These are phyloP conservation scores for Hypsizygus marmoreus DNA, from an alignment of 768 basidiomycete genomes.

Conservation along the genomic window DNA sequence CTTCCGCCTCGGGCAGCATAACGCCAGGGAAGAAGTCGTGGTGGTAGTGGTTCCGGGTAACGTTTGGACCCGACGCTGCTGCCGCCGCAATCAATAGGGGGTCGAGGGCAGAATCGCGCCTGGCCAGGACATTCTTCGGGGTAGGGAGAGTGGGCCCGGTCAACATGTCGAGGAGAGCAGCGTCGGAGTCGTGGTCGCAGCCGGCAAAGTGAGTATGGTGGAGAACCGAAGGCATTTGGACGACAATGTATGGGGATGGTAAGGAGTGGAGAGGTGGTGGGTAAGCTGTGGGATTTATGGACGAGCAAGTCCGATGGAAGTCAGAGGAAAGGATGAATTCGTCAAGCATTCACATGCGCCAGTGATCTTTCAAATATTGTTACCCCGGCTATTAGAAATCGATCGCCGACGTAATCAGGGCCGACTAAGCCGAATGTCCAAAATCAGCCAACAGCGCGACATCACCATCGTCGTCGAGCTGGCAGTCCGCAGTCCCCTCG, in stretches of 20 bases:
- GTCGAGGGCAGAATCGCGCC: conserved; percentile 75
- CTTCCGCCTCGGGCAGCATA: conserved; percentile 52
- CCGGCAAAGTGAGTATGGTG: conserved; percentile 22
- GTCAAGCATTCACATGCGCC: no score
- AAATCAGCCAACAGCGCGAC: no score
- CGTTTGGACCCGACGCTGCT: conserved; percentile 70
- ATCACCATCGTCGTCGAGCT: no score
- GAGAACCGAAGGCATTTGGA: conserved; percentile 19
- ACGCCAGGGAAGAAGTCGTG: conserved; percentile 76
- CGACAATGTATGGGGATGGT: no score
- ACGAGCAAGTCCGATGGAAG: no score
- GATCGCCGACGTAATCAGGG: no score
- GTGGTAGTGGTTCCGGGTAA: conserved; percentile 84
- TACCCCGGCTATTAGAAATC: no score
- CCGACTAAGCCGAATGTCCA: no score
- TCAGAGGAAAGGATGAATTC: no score
- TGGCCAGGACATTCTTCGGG: conserved; percentile 45
- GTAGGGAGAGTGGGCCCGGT: conserved; percentile 50
- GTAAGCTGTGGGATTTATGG: no score
- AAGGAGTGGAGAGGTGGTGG: conserved; percentile 5
- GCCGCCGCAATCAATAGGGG: conserved; percentile 80
- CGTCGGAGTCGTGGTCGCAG: conserved; percentile 42
- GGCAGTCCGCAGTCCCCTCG: conserved; percentile 2
- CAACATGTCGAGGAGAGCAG: conserved; percentile 66
- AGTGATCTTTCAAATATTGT: no score